Evolutionary conservation across 225 moss, liverwort and hornwort genomes (phyloP), one percentile per base, ranked within the genome.

Genomic region (Lunularia cruciata): DNA sequence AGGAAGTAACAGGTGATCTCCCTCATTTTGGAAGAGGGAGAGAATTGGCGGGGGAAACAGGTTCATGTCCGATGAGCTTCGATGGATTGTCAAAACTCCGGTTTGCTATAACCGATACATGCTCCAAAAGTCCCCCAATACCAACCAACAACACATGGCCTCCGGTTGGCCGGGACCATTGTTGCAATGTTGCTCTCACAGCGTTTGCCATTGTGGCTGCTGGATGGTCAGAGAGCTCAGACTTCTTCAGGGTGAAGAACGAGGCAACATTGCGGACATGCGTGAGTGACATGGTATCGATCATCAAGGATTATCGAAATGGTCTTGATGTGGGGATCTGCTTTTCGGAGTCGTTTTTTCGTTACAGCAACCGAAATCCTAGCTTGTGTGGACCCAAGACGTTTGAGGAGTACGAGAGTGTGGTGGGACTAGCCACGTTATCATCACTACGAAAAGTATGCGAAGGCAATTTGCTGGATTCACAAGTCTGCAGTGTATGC

Each of bases 101-200:
- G 34, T 49, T 67, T 33, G 67, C 67, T 3, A 67, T 67, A 49
- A 28, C n/a, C 6, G 67, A 67, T 35, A 37, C 67, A n/a, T 67
- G 67, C 11, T 2, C 65, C 13, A 67, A 52, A 15, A 20, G 49
- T 2, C 52, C 35, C 6, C 65, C 65, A 3, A n/a, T n/a, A n/a
- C 7, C 43, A 3, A 0, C 26, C 0, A 53, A 52, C 51, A 36
- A 53, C 48, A 53, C 51, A 9, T 67, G 67, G 67, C 67, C 67
- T 34, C 67, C 67, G 0, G 67, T 8, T 19, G 31, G 46, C 1
- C 48, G 34, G 13, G 48, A 49, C 51, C 3, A 32, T 23, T 67
- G 67, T 36, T 67, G 67, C 51, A 67, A 67, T 23, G 34, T 67
- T 19, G 52, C 52, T 36, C 48, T 49, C 67, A 67, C 67, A 14